Evolutionary conservation across 2,329 filamentous ascomycete species (phyloP).

Genomic region (Cladosporium velox): DNA sequence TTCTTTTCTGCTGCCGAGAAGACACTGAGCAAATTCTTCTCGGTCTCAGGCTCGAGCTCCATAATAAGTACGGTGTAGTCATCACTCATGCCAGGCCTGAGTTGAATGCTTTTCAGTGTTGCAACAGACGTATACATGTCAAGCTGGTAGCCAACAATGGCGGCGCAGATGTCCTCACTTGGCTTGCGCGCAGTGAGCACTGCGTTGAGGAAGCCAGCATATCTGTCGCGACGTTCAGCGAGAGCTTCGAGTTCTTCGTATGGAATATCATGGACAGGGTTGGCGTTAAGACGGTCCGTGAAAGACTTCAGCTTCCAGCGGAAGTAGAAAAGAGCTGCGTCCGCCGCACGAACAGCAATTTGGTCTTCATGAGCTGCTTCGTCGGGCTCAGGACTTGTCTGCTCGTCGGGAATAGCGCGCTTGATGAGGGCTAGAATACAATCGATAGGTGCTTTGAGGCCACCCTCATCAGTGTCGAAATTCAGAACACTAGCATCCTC

Average conservation of each 20-base stretch:
- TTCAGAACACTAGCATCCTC: conserved; percentile 56
- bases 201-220: conserved; percentile 50
- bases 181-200: conserved; percentile 51
- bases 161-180: conserved; percentile 71
- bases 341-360: conserved; percentile 73
- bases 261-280: conserved; percentile 53
- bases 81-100: conserved; percentile 41
- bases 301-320: conserved; percentile 69
- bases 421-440: conserved; percentile 72
- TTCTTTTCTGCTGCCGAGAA: conserved; percentile 75
- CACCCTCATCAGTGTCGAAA: neutral
- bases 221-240: conserved; percentile 54
- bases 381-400: conserved; percentile 53
- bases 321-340: conserved; percentile 81
- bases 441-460: conserved; percentile 56
- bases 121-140: conserved; percentile 82
- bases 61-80: conserved; percentile 58
- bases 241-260: conserved; percentile 61
- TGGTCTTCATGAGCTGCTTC: conserved; percentile 78
- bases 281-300: conserved; percentile 52
- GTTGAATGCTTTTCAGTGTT: conserved; percentile 53
- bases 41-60: conserved; percentile 63
- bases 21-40: conserved; percentile 70
- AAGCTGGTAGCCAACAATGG: conserved; percentile 73
- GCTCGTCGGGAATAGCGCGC: conserved; percentile 67